Base-by-base conservation (phyloP, 108 stramenopile genomes). In the Heterococcus sp. region DNA sequence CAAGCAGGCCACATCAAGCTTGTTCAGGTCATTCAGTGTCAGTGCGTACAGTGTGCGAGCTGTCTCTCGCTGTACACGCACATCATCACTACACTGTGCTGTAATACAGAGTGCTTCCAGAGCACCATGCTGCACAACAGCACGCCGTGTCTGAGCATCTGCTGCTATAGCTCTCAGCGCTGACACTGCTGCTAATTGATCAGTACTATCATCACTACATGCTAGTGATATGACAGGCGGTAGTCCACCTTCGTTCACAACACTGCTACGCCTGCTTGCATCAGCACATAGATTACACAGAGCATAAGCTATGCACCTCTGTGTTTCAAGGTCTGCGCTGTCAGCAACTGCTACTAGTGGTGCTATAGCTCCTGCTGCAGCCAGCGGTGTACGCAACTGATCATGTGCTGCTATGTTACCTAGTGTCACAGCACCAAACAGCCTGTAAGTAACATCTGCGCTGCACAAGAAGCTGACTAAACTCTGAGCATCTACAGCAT, bases 381-480 rank as follows among this genome's bases (percentile, higher is more conserved):
- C 75, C 33, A 93, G 73, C 32, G 71, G 67, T 2, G 72, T 83
- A 36, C 92, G 93, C 2, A 92, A 82, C 35, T 35, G 69, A 27
- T 68, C 65, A 65, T 91, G 80, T 35, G 88, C 75, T 64, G 93
- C 92, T 67, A 93, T 89, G 89, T 94, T 94, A 27, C 93, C 93
- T 11, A 94, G 87, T 21, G 92, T 86, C 1, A 93, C 86, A 30
- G 93, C 93, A n/a, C 92, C 93, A 68, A 93, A 94, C n/a, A 93
- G 88, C 38, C 92, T 72, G 85, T 92, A 91, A 30, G 93, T 91
- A 4, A 91, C 78, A 73, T 92, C 92, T 26, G 91, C 87, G 69
- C 87, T 88, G 73, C 92, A 94, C 3, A 94, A 86, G 81, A 92
- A 93, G 35, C 88, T 75, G 32, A 93, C 87, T 33, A 94, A 82